Evolutionary conservation across 352 stramenopile genomes (phyloP), one percentile per base, ranked within the genome.

Genomic region (Albugo candida): DNA sequence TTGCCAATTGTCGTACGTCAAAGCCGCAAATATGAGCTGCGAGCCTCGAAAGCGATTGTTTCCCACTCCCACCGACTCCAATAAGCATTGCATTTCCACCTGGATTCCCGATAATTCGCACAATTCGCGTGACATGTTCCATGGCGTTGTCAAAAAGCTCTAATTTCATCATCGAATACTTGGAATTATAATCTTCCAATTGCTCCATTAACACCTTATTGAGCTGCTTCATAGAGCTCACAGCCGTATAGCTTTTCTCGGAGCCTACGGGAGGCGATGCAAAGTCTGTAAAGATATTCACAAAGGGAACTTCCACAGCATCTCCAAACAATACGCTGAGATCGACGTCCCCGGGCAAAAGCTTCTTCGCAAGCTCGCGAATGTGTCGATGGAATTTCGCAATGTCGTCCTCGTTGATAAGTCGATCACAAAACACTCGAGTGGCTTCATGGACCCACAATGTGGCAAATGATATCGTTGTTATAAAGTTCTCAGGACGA

Each of bases 91-190:
- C 91, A 54, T 97, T 97, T 42, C 94, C 94, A 46, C 85, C 87
- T 16, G 92, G 91, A 59, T 96, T 97, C 24, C 92, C 79, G 50
- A 98, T 96, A 55, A 98, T 97, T 17, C 93, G 82, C 48, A 83
- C 94, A 41, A 98, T 97, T 27, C 93, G 82, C 17, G 91, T 97
- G 36, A 98, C 75, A 58, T 98, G 93, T 54, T 94, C 76, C 74
- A 98, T 97, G 11, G 94, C 94, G 50, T 97, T 94, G 58, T 97
- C 83, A 47, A 98, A 98, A 0, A 98, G 71, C 42, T 97, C 93
- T 1, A 98, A 62, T 53, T 98, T 95, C 94, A 98, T 98, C 77
- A 95, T 95, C 42, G 93, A 94, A 45, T 97, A 94, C 55, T 96
- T 88, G 48, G 96, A 95, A 59, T 96, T 97, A 69, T 97, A 97